Evolutionary conservation across 1,284 basidiomycete genomes (phyloP), one percentile per base, ranked within the genome.

Genomic region (Apiotrichum siamense): DNA sequence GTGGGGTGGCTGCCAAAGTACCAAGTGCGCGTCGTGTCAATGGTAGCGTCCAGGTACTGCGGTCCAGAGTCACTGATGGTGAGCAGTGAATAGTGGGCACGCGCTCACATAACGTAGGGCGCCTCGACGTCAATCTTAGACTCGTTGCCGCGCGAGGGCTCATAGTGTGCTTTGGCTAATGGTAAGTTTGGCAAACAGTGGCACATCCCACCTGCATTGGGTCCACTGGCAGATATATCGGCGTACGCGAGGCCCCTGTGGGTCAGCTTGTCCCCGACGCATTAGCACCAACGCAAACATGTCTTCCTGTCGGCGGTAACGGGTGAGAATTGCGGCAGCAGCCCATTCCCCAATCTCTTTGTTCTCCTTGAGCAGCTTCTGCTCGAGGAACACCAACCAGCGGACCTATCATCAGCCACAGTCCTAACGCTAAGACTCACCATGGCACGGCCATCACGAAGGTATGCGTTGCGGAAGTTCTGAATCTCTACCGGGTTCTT

Each of bases 331-430:
- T 69, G 85, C 86, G 0, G 84, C 88, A 4, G 92, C 94, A 62
- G 93, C 86, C 75, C 86, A 97, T 73, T 98, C 94, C 15, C 86
- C 87, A 54, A 97, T 83, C 42, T 72, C 65, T 54, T 85, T 81
- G 57, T 86, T 87, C 42, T 85, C 84, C 51, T 85, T 78, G 21
- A 77, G 67, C 21, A 97, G 77, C 70, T 86, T 84, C 59, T 84
- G 77, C 60, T 98, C 92, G 3, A 98, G 77, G 90, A 91, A 97
- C 0, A 90, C 87, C 57, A 94, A 81, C 82, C 87, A 90, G 57
- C 80, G 80, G 23, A 84, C 67, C 67, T 72, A 40, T 18, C 21
- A 20, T 25, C 26, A 18, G 23, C 13, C 18, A 31, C 24, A 18
- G 29, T 45, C 33, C 44, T 17, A 15, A n/a, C 3, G 7, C 3